Percentiles rank a stretch among this genome's conserved stretches.
These are phyloP conservation scores for Funneliformis caledonium DNA, from an alignment of 371 early-diverging fungal genomes.

Conservation along the genomic window DNA sequence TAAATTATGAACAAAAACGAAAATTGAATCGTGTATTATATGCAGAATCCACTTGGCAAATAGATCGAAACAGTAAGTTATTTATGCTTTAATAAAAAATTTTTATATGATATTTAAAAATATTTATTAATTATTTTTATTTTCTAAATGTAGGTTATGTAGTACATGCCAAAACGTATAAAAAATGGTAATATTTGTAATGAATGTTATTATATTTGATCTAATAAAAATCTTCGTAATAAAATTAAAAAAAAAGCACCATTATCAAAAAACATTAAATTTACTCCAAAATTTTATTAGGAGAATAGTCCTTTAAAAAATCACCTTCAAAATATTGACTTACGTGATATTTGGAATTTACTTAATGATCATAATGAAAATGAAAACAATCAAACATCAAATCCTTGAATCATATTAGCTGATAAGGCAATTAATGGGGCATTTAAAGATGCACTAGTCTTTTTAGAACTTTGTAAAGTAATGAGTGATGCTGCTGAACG, in stretches of 20 bases:
- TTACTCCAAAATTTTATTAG: no score
- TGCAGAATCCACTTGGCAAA: not conserved
- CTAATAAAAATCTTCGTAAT: not conserved
- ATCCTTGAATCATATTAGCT: slow-evolving; percentile 1
- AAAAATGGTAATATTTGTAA: slow-evolving; percentile 6
- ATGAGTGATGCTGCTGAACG: not conserved
- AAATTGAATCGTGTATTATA: not conserved
- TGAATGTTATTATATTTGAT: not conserved
- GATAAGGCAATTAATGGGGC: not conserved
- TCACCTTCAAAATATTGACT: no score
- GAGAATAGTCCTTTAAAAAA: no score
- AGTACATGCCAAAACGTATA: not conserved
- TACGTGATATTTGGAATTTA: no score
- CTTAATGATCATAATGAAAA: no score
- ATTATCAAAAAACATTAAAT: no score
- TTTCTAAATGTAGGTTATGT: no score
- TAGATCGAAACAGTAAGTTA: not conserved
- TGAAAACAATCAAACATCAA: no score
- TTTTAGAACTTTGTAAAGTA: slow-evolving; percentile 13
- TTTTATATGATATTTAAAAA: no score
- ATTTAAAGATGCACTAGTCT: not conserved
- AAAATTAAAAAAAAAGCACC: not conserved
- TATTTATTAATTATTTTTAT: no score
- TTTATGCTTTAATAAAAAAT: no score
- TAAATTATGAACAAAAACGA: not conserved